Evolutionary conservation across 2,329 filamentous ascomycete genomes (phyloP).

Genomic region (Ophiostoma ips): DNA sequence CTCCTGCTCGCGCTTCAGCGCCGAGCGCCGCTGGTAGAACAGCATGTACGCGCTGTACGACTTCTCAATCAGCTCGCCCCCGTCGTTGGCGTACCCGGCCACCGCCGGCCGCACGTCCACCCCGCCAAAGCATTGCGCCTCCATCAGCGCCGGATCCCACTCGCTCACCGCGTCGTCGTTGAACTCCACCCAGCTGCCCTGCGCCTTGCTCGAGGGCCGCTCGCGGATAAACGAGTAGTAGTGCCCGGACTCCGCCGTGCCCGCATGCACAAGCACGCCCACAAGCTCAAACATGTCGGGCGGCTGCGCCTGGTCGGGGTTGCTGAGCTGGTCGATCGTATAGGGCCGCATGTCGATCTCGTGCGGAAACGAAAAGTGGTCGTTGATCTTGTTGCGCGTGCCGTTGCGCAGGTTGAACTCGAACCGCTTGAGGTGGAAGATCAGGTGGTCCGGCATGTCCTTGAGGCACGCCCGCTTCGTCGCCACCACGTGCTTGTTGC

Average conservation of each 20-base stretch:
- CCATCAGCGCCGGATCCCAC: slow-evolving; percentile 63
- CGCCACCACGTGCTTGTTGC: slow-evolving; percentile 78
- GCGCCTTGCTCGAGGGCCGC: slow-evolving; percentile 38
- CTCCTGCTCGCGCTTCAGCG: slow-evolving; percentile 41
- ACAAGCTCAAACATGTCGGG: slow-evolving; percentile 83
- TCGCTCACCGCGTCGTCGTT: slow-evolving; percentile 73
- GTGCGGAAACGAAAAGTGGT: slow-evolving; percentile 77
- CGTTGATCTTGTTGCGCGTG: slow-evolving; percentile 85
- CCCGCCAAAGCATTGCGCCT: slow-evolving; percentile 69
- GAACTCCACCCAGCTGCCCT: slow-evolving; percentile 69
- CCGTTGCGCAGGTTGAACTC: slow-evolving; percentile 67
- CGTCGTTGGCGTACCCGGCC: slow-evolving; percentile 26
- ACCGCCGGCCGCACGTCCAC: slow-evolving; percentile 31
- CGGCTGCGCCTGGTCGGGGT: slow-evolving; percentile 37
- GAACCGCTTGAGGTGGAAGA: slow-evolving; percentile 86
- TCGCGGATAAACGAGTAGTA: slow-evolving; percentile 95
- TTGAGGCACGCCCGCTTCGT: slow-evolving; percentile 88
- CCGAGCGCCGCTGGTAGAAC: slow-evolving; percentile 76
- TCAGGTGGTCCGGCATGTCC: slow-evolving; percentile 82
- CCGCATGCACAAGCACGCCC: slow-evolving; percentile 86
- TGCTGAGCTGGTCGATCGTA: slow-evolving; percentile 69
- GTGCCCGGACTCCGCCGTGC: slow-evolving; percentile 85
- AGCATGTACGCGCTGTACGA: slow-evolving; percentile 91
- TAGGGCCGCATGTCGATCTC: slow-evolving; percentile 80
- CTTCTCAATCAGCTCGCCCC: slow-evolving; percentile 44